Base-by-base conservation (phyloP, 257 asterid species). In the Cynanchum wilfordii region DNA sequence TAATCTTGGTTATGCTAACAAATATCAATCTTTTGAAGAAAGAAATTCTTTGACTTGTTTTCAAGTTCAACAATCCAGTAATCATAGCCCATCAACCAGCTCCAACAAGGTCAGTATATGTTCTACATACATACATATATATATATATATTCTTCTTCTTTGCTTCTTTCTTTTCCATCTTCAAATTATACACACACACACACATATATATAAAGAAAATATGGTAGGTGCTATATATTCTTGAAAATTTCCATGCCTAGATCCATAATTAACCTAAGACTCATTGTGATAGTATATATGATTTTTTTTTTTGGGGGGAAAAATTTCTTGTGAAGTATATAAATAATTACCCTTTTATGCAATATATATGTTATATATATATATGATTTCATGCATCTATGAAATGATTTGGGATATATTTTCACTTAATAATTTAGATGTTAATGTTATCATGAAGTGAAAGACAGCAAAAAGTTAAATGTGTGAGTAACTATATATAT, bases 61-160 rank as follows among this genome's bases (percentile, higher is more conserved):
- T 70, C 57, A 62, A n/a, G 25, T 49, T 10, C 77, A 50, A 27
- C 62, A 80, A 54, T 55, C 59, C 4, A 47, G 8, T 66, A 47
- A 5, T 66, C 71, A 69, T 29, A 70, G 58, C 68, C 77, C 73
- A 29, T 75, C 78, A 13, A 77, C 50, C 57, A 76, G 77, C 75
- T 47, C 76, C 50, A 78, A 78, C 71, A 75, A 75, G 64, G 82
- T 81, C 65, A 10, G 68, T 56, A 58, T 68, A 36, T 36, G 5
- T 3, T 36, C 1, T 40, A 40, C 10, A 42, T 42, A 7, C 2
- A 42, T 42, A 42, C 7, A 42, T 7, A 40, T 40, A 40, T 7
- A 40, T 40, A 33, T 33, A 33, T 22, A n/a, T n/a, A n/a, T 29
- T 66, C n/a, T 75, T 30, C n/a, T 52, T 66, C 29, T n/a, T n/a